Evolutionary conservation across 495 filamentous ascomycete genomes (phyloP).

Genomic region (Rhizodiscina lignyota): DNA sequence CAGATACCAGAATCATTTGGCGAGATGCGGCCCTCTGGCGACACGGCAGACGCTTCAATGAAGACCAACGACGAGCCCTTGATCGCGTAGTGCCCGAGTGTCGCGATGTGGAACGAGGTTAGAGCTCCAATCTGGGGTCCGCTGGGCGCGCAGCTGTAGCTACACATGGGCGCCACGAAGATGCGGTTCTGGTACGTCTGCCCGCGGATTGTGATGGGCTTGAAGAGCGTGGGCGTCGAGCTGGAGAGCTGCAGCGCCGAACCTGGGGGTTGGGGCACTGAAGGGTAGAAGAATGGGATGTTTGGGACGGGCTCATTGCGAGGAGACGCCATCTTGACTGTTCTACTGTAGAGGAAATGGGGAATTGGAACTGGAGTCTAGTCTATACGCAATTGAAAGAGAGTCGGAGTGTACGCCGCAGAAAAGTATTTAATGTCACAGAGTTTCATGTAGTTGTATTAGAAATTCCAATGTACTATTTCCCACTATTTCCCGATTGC

Average conservation of each 20-base stretch:
- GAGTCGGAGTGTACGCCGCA: too few species aligned
- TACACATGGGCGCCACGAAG: conserved; percentile 11
- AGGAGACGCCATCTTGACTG: too few species aligned
- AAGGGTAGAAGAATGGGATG: too few species aligned
- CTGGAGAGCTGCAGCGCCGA: neutral
- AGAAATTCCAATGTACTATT: too few species aligned
- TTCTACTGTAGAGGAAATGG: too few species aligned
- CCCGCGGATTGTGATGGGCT: conserved; percentile 7
- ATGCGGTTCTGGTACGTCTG: conserved; percentile 7
- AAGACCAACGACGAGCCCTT: conserved; percentile 48
- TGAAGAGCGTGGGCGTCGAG: conserved; percentile 9
- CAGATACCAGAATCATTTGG: conserved; percentile 57
- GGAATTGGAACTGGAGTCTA: too few species aligned
- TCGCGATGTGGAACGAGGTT: conserved; percentile 9
- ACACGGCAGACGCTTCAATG: conserved; percentile 57
- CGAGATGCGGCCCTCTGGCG: conserved; percentile 59
- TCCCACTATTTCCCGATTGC: too few species aligned
- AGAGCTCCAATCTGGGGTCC: conserved; percentile 6
- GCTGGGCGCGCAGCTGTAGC: conserved; percentile 5
- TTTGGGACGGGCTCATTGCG: too few species aligned
- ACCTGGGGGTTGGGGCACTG: too few species aligned
- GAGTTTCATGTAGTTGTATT: too few species aligned
- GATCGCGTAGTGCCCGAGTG: conserved; percentile 10
- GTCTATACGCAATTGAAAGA: too few species aligned
- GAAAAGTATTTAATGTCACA: too few species aligned